A percentile compares a stretch with the other conserved stretches of the same genome.
These are phyloP conservation scores for Neopestalotiopsis clavispora DNA, from an alignment of 2,329 filamentous ascomycete species.

Conservation along the genomic window DNA sequence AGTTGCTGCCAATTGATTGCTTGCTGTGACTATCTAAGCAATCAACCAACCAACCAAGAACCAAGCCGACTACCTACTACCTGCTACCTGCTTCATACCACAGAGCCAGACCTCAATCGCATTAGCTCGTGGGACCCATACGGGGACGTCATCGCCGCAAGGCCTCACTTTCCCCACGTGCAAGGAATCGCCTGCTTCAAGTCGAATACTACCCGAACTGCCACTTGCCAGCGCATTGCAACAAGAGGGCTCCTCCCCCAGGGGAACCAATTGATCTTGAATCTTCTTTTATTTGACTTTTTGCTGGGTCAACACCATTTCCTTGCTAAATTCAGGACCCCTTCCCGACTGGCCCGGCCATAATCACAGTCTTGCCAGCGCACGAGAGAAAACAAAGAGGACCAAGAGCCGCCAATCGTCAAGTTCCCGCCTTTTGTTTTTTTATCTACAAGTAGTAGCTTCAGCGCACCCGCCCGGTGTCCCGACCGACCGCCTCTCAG, in stretches of 20 bases:
- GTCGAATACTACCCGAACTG: background rate
- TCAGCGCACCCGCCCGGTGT: background rate
- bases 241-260: background rate
- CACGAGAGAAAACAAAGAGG: background rate
- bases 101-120: background rate
- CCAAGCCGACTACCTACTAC: background rate
- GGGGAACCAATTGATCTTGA: background rate
- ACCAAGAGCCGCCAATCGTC: background rate
- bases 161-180: constrained; percentile 13
- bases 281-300: background rate
- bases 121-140: constrained; percentile 6
- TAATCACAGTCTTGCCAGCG: background rate
- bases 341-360: background rate
- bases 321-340: background rate
- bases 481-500: background rate
- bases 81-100: background rate
- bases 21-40: background rate
- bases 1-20: background rate
- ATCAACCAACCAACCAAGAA: no score
- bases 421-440: background rate
- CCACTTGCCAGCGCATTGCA: background rate
- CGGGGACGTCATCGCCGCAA: constrained; percentile 8
- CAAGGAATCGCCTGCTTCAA: constrained; percentile 5
- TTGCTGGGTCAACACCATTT: background rate
- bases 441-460: background rate